Evolutionary conservation across 352 stramenopile species (phyloP).

Genomic region (Globisporangium canariense): DNA sequence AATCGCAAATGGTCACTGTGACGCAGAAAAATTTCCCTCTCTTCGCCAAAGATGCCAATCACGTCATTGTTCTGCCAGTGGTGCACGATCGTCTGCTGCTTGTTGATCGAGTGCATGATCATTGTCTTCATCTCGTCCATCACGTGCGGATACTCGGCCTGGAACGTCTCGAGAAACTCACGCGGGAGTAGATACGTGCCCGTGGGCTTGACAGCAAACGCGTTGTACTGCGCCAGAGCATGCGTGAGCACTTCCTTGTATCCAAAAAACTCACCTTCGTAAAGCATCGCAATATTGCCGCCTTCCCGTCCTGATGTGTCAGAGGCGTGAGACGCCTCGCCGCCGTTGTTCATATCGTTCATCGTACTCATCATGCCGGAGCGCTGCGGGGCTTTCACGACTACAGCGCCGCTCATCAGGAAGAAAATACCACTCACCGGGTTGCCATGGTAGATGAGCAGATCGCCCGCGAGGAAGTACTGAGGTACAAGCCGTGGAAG

Average conservation of each 20-base stretch:
- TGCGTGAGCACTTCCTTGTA: slow-evolving; percentile 74
- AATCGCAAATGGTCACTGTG: slow-evolving; percentile 14
- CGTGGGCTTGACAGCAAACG: slow-evolving; percentile 53
- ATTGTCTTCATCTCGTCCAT: slow-evolving; percentile 65
- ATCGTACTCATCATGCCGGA: neutral
- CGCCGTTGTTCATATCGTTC: neutral
- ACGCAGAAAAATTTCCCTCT: slow-evolving; percentile 38
- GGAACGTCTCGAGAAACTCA: slow-evolving; percentile 54
- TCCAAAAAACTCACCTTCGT: slow-evolving; percentile 73
- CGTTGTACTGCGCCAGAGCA: slow-evolving; percentile 57
- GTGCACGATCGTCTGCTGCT: slow-evolving; percentile 67
- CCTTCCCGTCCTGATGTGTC: slow-evolving; percentile 23
- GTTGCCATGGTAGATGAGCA: slow-evolving; percentile 73
- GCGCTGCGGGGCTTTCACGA: slow-evolving; percentile 36
- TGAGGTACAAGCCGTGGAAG: slow-evolving; percentile 63
- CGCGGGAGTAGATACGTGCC: slow-evolving; percentile 64
- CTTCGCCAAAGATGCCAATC: slow-evolving; percentile 49
- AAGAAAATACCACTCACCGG: slow-evolving; percentile 76
- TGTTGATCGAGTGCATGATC: slow-evolving; percentile 73
- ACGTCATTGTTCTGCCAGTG: slow-evolving; percentile 72
- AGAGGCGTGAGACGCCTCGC: slow-evolving; percentile 4
- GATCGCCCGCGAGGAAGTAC: slow-evolving; percentile 62
- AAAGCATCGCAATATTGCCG: slow-evolving; percentile 57
- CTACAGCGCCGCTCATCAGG: slow-evolving; percentile 56
- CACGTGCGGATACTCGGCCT: slow-evolving; percentile 48